Conservation (phyloP, 805 yeast genomes). For the Alloascoidea hylecoeti region DNA sequence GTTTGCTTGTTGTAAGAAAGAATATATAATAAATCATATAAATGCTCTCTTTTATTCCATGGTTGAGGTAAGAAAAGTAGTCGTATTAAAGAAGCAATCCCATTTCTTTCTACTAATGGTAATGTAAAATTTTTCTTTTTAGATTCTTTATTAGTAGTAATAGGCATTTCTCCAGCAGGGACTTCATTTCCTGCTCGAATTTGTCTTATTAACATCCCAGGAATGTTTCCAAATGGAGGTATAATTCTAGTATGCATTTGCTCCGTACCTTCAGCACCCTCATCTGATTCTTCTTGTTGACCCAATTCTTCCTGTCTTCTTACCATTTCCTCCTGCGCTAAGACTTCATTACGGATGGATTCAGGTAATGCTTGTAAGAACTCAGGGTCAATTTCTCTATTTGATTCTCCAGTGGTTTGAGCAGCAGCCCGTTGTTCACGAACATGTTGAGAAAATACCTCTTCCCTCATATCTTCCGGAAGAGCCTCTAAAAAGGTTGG, state of each 20-base stretch:
- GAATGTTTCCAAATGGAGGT: constrained; percentile 16
- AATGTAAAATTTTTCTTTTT: constrained; percentile 28
- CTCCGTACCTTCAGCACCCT: constrained; percentile 5
- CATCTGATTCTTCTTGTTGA: constrained; percentile 9
- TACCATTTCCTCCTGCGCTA: constrained; percentile 23
- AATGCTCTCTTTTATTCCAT: constrained; percentile 43
- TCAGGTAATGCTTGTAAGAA: constrained; percentile 74
- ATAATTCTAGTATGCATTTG: constrained; percentile 16
- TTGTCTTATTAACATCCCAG: constrained; percentile 6
- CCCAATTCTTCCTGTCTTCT: constrained; percentile 10
- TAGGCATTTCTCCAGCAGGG: constrained; percentile 6
- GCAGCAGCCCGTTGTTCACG: constrained; percentile 57
- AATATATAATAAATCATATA: constrained; percentile 51
- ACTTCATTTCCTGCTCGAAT: constrained; percentile 4
- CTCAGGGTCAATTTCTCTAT: constrained; percentile 64
- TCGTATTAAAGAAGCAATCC: constrained; percentile 60
- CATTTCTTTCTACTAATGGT: constrained; percentile 64
- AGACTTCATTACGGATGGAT: constrained; percentile 41
- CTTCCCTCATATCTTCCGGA: constrained; percentile 89
- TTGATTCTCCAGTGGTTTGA: constrained; percentile 21
- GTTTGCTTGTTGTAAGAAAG: constrained; percentile 69
- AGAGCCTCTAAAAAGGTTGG: constrained; percentile 82
- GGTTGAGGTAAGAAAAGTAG: constrained; percentile 60
- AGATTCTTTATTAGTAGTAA: constrained; percentile 13
- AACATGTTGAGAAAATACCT: constrained; percentile 76